These are phyloP conservation scores for Colletotrichum noveboracense DNA, from an alignment of 2,329 filamentous ascomycete species.

Conservation along the genomic window DNA sequence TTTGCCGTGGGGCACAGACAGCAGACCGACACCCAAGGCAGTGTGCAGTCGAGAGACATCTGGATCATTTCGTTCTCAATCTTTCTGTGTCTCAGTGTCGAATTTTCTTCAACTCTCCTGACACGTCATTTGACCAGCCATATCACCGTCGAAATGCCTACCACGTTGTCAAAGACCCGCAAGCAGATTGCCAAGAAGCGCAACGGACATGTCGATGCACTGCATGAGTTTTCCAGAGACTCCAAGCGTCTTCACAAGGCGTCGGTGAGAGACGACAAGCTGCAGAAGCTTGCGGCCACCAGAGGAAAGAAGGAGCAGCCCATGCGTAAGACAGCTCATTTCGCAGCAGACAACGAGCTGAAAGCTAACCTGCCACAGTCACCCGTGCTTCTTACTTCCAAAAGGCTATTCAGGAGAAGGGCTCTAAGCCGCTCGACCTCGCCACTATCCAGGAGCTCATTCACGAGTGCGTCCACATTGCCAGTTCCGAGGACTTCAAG, in stretches of 20 bases:
- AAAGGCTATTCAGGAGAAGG: constrained; percentile 61
- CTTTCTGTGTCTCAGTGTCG: neutral
- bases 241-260: constrained; percentile 82
- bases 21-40: neutral
- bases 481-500: neutral
- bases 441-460: constrained; percentile 67
- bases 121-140: neutral
- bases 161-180: constrained; percentile 79
- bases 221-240: constrained; percentile 91
- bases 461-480: constrained; percentile 53
- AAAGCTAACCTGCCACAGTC: constrained; percentile 25
- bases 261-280: constrained; percentile 79
- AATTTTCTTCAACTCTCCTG: neutral
- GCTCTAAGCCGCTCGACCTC: constrained; percentile 53
- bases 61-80: neutral
- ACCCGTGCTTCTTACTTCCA: constrained; percentile 69
- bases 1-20: constrained; percentile 18
- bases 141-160: constrained; percentile 66
- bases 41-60: neutral
- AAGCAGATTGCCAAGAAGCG: constrained; percentile 93
- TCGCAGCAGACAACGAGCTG: neutral
- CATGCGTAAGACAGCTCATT: constrained; percentile 60
- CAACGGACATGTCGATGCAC: constrained; percentile 70
- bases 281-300: constrained; percentile 73
- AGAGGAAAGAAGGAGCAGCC: constrained; percentile 77